Evolutionary conservation across 2,329 filamentous ascomycete genomes (phyloP), one percentile per base, ranked within the genome.

Genomic region (Fusarium aywerte): DNA sequence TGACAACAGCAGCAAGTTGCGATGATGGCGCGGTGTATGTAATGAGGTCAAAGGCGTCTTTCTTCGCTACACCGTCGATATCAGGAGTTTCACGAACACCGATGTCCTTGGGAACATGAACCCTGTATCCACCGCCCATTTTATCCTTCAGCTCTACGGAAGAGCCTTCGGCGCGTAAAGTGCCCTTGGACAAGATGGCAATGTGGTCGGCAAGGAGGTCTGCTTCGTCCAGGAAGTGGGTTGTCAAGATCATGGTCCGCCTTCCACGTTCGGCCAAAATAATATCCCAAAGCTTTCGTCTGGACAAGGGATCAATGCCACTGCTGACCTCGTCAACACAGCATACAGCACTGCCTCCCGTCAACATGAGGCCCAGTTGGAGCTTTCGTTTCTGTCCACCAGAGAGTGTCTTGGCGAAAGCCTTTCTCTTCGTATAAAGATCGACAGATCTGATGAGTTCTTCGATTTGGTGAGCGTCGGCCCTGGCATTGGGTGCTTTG

Each of bases 261-360:
- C 84, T 84, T 20, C 93, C 93, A 58, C 94, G 88, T 77, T 97
- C 93, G 2, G 91, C 91, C 13, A 97, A 82, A 21, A 97, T 82
- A 61, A 97, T 97, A 70, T 97, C 93, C 94, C 94, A 97, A 23
- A 97, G 92, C 79, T 97, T 97, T 27, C 93, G 83, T 54, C 95
- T 85, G 20, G 91, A 94, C 2, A 97, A 81, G 0, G 95, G 93
- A 74, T 97, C 94, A 20, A 97, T 84, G 15, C 94, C 95, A 61
- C 90, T 93, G 36, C 91, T 94, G 15, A 97, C 93, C 77, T 97
- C 95, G 70, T 97, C 94, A 7, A 97, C 89, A 73, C 93, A 96
- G 79, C 94, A 97, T 1, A 97, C 90, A 23, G 88, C 88, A 64
- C 91, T 95, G 12, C 93, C 93, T 63, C 95, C 94, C 5, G 92